Evolutionary conservation across 208 protist genomes (phyloP).

Genomic region (Crithidia sp.): DNA sequence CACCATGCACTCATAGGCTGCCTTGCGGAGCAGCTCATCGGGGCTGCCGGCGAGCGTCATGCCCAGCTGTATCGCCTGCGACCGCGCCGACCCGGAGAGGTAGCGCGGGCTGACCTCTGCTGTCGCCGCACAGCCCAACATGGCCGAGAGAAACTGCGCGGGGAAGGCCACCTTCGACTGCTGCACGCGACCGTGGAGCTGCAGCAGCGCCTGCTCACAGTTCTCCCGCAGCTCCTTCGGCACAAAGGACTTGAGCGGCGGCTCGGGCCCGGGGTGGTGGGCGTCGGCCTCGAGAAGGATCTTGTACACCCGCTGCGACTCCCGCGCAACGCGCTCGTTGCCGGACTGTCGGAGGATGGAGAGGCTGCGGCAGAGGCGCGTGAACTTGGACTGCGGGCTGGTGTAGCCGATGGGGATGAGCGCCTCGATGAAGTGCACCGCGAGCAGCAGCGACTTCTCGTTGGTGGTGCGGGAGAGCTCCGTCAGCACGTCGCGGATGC

Average conservation of each 20-base stretch:
- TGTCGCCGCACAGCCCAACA: conserved; percentile 69
- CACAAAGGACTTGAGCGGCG: conserved; percentile 83
- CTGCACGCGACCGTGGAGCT: conserved; percentile 79
- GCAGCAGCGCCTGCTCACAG: conserved; percentile 81
- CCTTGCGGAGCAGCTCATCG: conserved; percentile 61
- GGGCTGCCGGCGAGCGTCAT: conserved; percentile 68
- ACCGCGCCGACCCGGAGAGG: conserved; percentile 59
- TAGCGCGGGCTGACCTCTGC: conserved; percentile 84
- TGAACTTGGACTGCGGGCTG: conserved; percentile 79
- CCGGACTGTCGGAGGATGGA: conserved; percentile 73
- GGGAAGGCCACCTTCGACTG: conserved; percentile 52
- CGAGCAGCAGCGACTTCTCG: conserved; percentile 58
- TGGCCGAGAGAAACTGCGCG: conserved; percentile 81
- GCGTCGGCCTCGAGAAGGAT: conserved; percentile 72
- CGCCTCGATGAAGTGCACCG: conserved; percentile 78
- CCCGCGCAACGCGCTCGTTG: conserved; percentile 60
- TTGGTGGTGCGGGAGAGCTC: conserved; percentile 68
- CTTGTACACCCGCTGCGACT: conserved; percentile 82
- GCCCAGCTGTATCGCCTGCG: conserved; percentile 76
- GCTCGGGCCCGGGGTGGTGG: conserved; percentile 39
- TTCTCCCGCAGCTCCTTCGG: conserved; percentile 86
- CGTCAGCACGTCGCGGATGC: conserved; percentile 79
- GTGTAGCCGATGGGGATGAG: conserved; percentile 86
- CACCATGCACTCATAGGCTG: conserved; percentile 87
- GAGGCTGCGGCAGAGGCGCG: conserved; percentile 82